Percentiles rank a stretch among this genome's conserved stretches.
phyloP scores from a whole-genome alignment of 2,329 filamentous ascomycete genomes.

The Fusarium pseudoanthophilum region DNA sequence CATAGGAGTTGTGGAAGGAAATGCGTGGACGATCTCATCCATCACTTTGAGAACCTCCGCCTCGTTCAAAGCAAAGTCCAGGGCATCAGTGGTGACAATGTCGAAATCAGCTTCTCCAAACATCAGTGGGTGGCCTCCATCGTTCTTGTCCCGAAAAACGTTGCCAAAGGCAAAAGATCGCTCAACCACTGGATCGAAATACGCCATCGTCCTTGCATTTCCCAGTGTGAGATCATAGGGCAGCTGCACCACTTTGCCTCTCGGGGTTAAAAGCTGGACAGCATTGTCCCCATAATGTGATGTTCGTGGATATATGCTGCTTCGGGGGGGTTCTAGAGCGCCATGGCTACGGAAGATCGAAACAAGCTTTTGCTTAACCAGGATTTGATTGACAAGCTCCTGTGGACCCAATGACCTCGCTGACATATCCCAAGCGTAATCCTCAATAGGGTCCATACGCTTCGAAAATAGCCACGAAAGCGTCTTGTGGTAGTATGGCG shows the following conservation, averaged over 20 bases:
- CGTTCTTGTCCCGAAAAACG: constrained; percentile 83
- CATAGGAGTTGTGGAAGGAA: constrained; percentile 80
- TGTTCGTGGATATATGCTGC: constrained; percentile 83
- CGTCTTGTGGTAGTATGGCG: constrained; percentile 90
- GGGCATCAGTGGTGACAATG: constrained; percentile 83
- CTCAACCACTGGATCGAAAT: constrained; percentile 70
- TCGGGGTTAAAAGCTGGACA: constrained; percentile 82
- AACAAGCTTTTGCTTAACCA: constrained; percentile 79
- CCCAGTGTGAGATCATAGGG: constrained; percentile 93
- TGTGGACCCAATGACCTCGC: constrained; percentile 62
- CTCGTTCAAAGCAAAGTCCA: constrained; percentile 89
- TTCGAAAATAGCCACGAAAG: constrained; percentile 85
- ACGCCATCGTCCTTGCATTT: constrained; percentile 84
- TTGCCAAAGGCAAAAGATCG: constrained; percentile 88
- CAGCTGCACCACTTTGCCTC: constrained; percentile 90
- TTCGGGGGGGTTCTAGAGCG: constrained; percentile 81
- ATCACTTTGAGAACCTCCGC: constrained; percentile 94
- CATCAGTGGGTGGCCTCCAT: constrained; percentile 82
- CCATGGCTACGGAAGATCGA: constrained; percentile 90
- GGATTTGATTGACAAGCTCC: constrained; percentile 75
- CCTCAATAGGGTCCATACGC: constrained; percentile 80
- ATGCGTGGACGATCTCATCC: constrained; percentile 86
- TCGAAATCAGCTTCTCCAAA: constrained; percentile 96
- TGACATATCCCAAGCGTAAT: constrained; percentile 81
- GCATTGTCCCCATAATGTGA: constrained; percentile 78